Evolutionary conservation across 2,329 filamentous ascomycete genomes (phyloP), one percentile per base, ranked within the genome.

Genomic region (Escovopsis sp.): DNA sequence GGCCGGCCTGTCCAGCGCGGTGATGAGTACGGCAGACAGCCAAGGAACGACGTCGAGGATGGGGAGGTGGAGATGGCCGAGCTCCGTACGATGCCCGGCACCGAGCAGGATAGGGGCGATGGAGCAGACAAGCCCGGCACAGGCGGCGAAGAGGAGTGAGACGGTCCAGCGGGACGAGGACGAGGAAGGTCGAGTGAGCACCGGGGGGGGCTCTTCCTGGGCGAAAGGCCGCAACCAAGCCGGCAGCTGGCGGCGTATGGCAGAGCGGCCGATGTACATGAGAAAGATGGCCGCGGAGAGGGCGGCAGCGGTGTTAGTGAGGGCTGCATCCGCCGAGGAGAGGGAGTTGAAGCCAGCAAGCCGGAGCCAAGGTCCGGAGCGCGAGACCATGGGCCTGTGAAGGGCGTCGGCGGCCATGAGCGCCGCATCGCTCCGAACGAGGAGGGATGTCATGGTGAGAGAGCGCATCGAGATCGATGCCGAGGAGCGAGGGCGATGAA

Each of bases 211-310:
- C 18, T 60, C 47, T 48, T 71, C 67, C 8, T 57, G 53, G 3
- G 68, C 67, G 45, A 71, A 71, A 2, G 62, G 61, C 9, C 55
- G 58, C 12, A 61, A 52, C 65, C 66, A 70, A 36, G 51, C 55
- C 0, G 68, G 66, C 1, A 61, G 53, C 3, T 48, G 46, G 4
- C 55, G 53, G 2, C 51, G 46, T 6, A 63, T 43, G 3, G 48
- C 51, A 4, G 48, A 42, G 7, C 48, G 53, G 44, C 40, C 43
- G 23, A 60, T 26, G 41, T 61, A 57, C 12, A 63, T 40, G 15
- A 59, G 44, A 19, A 56, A 40, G 5, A 54, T 50, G 7, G 56
- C 49, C 9, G 63, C 38, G 5, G 62, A 59, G 5, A 54, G 26
- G 2, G 40, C 42, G 5, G 56, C 42, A 15, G 58, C 41, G 6